Percentiles rank a stretch among this genome's conserved stretches.
These are phyloP conservation scores for Schizophyllum commune DNA, from an alignment of 1,284 basidiomycete genomes.

Conservation along the genomic window DNA sequence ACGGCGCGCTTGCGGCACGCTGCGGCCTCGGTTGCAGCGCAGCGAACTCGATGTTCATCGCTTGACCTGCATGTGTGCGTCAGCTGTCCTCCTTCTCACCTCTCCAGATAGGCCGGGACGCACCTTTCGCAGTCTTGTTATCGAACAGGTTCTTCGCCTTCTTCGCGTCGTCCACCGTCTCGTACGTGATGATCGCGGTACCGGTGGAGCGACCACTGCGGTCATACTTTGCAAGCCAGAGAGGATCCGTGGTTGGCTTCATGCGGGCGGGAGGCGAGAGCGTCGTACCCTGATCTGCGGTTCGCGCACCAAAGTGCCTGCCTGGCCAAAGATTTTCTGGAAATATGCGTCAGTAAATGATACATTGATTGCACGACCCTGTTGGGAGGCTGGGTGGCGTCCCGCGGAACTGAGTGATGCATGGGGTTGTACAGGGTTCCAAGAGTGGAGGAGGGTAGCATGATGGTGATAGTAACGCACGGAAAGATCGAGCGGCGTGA, in stretches of 20 bases:
- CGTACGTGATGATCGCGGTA: constrained; percentile 76
- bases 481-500: constrained; percentile 81
- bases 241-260: constrained; percentile 32
- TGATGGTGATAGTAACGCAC: constrained; percentile 38
- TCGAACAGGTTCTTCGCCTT: constrained; percentile 83
- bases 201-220: constrained; percentile 91
- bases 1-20: constrained; percentile 39
- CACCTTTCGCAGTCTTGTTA: constrained; percentile 89
- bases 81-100: too few relatives aligned
- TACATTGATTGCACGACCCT: too few relatives aligned
- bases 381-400: too few relatives aligned
- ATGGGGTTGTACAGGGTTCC: constrained; percentile 1
- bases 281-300: constrained; percentile 91
- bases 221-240: constrained; percentile 73
- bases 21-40: constrained; percentile 33
- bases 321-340: constrained; percentile 86
- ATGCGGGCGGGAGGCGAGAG: constrained; percentile 51
- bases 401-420: neutral
- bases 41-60: constrained; percentile 70
- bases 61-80: constrained; percentile 50
- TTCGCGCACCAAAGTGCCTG: constrained; percentile 87
- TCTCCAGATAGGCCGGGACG: constrained; percentile 5
- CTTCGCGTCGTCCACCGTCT: constrained; percentile 72
- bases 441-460: neutral
- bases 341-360: constrained; percentile 6